Conservation (phyloP, 257 asterid species). For the Capsicum rhomboideum region DNA sequence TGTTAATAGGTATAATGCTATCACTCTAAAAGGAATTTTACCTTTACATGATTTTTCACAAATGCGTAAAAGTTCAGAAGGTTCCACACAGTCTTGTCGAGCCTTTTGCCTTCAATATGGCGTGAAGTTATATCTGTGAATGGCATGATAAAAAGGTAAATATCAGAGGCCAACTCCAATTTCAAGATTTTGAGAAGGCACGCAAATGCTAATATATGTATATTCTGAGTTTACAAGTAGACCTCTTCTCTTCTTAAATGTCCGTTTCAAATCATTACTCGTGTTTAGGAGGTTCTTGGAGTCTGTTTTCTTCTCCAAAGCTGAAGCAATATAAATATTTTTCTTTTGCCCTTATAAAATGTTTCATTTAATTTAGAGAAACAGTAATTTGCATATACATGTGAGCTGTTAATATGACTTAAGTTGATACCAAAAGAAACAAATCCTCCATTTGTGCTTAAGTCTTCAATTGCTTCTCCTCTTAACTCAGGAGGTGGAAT, state of each 20-base stretch:
- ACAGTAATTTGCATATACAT: neutral
- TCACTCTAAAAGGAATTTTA: constrained; percentile 24
- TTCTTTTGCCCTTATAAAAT: neutral
- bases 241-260: neutral
- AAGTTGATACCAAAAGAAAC: constrained; percentile 59
- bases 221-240: neutral
- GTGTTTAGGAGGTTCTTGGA: neutral
- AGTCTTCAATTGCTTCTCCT: constrained; percentile 79
- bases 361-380: neutral
- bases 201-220: neutral
- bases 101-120: constrained; percentile 66
- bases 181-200: neutral
- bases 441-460: constrained; percentile 85
- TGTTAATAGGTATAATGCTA: neutral
- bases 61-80: constrained; percentile 65
- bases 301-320: neutral
- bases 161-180: neutral
- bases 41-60: constrained; percentile 83
- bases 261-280: neutral
- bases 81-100: constrained; percentile 90
- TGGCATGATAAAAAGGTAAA: constrained; percentile 5
- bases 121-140: constrained; percentile 57
- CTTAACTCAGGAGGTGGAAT: constrained; percentile 81
- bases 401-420: neutral
- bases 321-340: neutral